Base-by-base conservation (phyloP, 345 rosid species). In the Hypericum perforatum region DNA sequence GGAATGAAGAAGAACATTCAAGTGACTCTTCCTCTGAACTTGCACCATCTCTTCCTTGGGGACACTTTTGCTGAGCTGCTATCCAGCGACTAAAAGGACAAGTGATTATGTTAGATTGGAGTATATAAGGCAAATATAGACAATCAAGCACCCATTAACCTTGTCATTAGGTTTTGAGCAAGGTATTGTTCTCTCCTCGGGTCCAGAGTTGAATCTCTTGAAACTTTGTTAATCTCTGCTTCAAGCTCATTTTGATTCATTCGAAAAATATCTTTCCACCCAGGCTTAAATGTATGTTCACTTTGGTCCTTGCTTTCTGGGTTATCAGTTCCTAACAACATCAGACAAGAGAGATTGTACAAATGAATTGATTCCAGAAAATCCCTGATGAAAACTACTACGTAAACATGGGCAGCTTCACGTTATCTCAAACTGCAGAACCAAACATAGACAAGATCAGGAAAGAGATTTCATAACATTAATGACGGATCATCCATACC, bases 181-280 rank as follows among this genome's bases (percentile, higher is more conserved):
- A 86, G 84, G 54, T 80, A 86, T 1, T 66, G 74, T 70, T 82
- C 82, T 76, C 86, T 74, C 57, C 86, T 82, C 37, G 88, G 86
- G 69, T 82, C 88, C 41, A 86, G 72, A 64, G 95, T 76, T 50
- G 87, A 69, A 82, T 86, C 95, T 12, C 77, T 77, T 55, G 90
- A 86, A 59, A 86, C 84, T 69, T 70, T 82, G 62, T 75, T 79
- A 55, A 81, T 77, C 70, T 77, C 78, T 43, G 75, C 76, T 55
- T 75, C 95, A 10, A 82, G 75, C 54, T 82, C 91, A 65, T 81
- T 82, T 56, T 82, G 79, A 73, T 78, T 80, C 86, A 86, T 78
- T 64, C 82, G 69, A 53, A 79, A 79, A 57, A 79, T 79, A 59
- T 79, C 81, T 58, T 79, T 79, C 84, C 84, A 79, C 7, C 84